A percentile compares a stretch with the other conserved stretches of the same genome.
phyloP scores from a whole-genome alignment of 345 rosid genomes.

The Excoecaria agallocha region DNA sequence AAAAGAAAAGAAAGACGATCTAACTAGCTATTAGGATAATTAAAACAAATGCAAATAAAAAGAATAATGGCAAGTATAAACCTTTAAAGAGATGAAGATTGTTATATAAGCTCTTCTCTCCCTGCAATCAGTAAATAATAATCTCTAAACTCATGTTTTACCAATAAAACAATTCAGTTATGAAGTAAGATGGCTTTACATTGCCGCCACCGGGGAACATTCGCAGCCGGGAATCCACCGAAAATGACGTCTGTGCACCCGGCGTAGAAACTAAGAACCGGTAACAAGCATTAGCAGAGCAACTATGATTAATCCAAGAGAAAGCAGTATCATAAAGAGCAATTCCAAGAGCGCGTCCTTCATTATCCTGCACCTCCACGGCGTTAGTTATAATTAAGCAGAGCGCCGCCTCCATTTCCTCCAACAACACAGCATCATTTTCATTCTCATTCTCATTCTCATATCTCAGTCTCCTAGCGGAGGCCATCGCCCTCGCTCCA shows the following conservation, averaged over 20 bases:
- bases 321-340: conserved; percentile 54
- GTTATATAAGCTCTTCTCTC: conserved; percentile 19
- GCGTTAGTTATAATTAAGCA: conserved; percentile 71
- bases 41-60: background rate
- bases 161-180: background rate
- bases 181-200: conserved; percentile 7
- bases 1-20: background rate
- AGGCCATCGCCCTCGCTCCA: conserved; percentile 44
- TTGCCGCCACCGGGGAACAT: conserved; percentile 31
- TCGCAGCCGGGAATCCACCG: conserved; percentile 11
- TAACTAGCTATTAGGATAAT: background rate
- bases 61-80: conserved; percentile 3
- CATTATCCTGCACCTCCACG: conserved; percentile 70
- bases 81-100: conserved; percentile 29
- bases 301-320: conserved; percentile 92
- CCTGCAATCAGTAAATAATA: conserved; percentile 33
- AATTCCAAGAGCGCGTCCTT: conserved; percentile 53
- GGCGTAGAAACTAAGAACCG: conserved; percentile 47
- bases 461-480: conserved; percentile 22
- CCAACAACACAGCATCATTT: conserved; percentile 10
- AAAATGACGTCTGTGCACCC: conserved; percentile 6
- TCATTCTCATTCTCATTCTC: conserved; percentile 1
- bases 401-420: conserved; percentile 47
- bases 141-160: conserved; percentile 9
- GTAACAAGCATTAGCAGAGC: conserved; percentile 81